phyloP scores from a whole-genome alignment of 208 protist genomes.

The Crithidia bombi region DNA sequence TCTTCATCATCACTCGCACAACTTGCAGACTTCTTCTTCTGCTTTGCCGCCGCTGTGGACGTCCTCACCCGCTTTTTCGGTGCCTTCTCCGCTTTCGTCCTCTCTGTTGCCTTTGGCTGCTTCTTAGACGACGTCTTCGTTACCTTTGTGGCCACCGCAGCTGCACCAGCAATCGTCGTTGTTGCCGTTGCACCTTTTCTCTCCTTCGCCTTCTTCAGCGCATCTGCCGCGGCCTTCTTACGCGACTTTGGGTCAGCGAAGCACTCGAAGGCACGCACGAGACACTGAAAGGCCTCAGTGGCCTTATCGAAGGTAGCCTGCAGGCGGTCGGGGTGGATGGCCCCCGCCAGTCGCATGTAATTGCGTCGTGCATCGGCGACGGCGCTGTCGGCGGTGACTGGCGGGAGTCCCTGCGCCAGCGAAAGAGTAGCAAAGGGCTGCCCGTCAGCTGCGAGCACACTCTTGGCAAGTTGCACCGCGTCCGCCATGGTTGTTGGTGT shows the following conservation, averaged over 20 bases:
- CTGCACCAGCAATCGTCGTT: background rate
- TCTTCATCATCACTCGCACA: conserved; percentile 16
- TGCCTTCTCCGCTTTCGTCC: conserved; percentile 20
- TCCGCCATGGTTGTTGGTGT: conserved; percentile 34
- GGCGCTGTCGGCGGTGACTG: conserved; percentile 61
- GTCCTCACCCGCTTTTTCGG: conserved; percentile 15
- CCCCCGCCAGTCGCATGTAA: conserved; percentile 81
- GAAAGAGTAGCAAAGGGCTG: conserved; percentile 66
- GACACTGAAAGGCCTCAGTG: conserved; percentile 84
- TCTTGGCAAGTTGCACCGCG: conserved; percentile 48
- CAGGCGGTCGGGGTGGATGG: conserved; percentile 88
- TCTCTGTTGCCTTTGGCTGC: conserved; percentile 18
- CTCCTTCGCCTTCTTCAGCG: background rate
- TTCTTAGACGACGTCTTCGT: conserved; percentile 2
- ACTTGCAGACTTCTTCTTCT: conserved; percentile 3
- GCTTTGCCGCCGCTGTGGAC: background rate
- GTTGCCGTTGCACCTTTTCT: conserved; percentile 5
- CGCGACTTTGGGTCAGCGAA: conserved; percentile 72
- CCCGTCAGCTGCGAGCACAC: conserved; percentile 52
- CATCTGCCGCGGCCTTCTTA: conserved; percentile 37
- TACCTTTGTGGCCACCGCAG: background rate
- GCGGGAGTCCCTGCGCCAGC: conserved; percentile 60
- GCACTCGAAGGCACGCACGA: conserved; percentile 83
- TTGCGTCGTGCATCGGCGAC: conserved; percentile 70
- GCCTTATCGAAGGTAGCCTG: conserved; percentile 57